Base-by-base conservation (phyloP, 2,329 filamentous ascomycete genomes). In the Botrytis medusae region DNA sequence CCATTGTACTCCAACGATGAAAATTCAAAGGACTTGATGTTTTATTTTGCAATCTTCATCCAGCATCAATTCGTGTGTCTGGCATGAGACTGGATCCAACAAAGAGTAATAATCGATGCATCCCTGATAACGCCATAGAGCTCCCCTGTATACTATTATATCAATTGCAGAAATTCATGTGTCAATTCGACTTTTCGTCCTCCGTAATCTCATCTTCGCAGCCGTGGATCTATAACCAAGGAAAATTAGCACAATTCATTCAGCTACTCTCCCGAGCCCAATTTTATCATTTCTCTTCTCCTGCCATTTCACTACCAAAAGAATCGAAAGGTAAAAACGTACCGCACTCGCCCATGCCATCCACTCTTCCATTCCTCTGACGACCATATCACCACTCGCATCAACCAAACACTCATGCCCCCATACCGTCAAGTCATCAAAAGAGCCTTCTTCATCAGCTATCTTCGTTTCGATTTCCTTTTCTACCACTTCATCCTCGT, bases 381-480 rank as follows among this genome's bases (percentile, higher is more conserved):
- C 85, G 80, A 94, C 96, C 1, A 87, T 85, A 82, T 97, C 93
- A 9, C 83, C 83, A 42, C 85, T 85, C 0, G 86, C 85, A 74
- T 91, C 89, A 9, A 90, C 90, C 68, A 88, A 78, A 1, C 84
- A 82, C 77, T 96, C 94, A 81, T 97, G 94, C 0, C 88, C 91
- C 95, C 95, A 98, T n/a, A 97, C 86, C 4, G 93, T 83, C 69
- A 97, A 81, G 72, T 92, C 86, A 10, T 94, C 89, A 80, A 98
- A 98, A 25, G 86, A 86, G 1, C 89, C 90, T 32, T 90, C 85
- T 61, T 89, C 84, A 69, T 92, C 87, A 77, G 95, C 83, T 32
- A 85, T 85, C 16, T 89, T 87, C 1, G 87, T 85, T 37, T 87
- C 85, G 20, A 84, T 79, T 25, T 84, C 83, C 3, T 85, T 83